Evolutionary conservation across 2,329 filamentous ascomycete species (phyloP).

Genomic region (Annulohypoxylon truncatum): DNA sequence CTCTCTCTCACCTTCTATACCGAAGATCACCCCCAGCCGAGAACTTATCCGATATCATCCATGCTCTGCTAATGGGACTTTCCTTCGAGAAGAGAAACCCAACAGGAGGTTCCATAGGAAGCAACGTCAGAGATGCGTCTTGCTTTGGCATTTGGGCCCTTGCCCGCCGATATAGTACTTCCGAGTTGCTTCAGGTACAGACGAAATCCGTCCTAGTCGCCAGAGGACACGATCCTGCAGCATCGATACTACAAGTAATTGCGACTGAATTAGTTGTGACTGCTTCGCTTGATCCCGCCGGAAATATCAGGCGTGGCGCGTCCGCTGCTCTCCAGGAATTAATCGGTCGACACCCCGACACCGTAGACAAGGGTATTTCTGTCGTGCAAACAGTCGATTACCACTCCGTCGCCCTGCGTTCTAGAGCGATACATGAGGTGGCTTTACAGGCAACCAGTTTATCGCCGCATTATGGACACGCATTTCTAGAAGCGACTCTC

Average conservation of each 20-base stretch:
- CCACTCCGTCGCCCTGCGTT: conserved; percentile 88
- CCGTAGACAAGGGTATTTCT: conserved; percentile 81
- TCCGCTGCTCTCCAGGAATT: conserved; percentile 95
- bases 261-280: conserved; percentile 84
- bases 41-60: conserved; percentile 78
- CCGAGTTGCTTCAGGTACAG: conserved; percentile 76
- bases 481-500: conserved; percentile 76
- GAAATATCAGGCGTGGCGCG: conserved; percentile 91
- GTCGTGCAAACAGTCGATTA: conserved; percentile 94
- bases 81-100: conserved; percentile 89
- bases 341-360: conserved; percentile 91
- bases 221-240: conserved; percentile 51
- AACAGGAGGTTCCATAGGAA: conserved; percentile 85
- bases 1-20: conserved; percentile 87
- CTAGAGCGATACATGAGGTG: conserved; percentile 83
- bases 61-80: conserved; percentile 81
- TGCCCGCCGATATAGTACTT: conserved; percentile 84
- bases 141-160: conserved; percentile 97
- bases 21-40: conserved; percentile 79
- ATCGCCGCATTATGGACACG: conserved; percentile 74
- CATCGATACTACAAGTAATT: conserved; percentile 77
- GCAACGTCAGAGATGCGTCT: conserved; percentile 92
- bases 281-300: conserved; percentile 87
- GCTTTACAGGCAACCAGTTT: conserved; percentile 75
- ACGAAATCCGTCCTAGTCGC: conserved; percentile 58